Evolutionary conservation across 164 flowering plant genomes (phyloP).

Genomic region (Stephania yunnanensis): DNA sequence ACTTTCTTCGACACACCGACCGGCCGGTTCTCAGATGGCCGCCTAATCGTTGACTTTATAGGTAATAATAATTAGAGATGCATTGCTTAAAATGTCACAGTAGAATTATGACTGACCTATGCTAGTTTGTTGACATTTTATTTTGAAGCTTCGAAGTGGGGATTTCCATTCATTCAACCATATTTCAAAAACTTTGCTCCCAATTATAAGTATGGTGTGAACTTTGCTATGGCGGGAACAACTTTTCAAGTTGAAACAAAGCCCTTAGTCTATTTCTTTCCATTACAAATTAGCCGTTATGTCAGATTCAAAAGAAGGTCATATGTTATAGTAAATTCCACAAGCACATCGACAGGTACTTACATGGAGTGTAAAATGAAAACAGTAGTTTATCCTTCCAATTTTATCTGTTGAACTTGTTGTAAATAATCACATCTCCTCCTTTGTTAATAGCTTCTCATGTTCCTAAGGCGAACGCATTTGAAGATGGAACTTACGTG

Average conservation of each 20-base stretch:
- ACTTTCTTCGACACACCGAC: conserved; percentile 9
- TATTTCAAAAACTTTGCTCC: conserved; percentile 18
- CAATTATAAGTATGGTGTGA: conserved; percentile 20
- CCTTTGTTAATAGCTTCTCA: conserved; percentile 6
- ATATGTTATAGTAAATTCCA: conserved; percentile 6
- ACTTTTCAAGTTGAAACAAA: conserved; percentile 17
- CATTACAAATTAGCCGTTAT: conserved; percentile 19
- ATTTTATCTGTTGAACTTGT: background rate
- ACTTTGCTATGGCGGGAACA: conserved; percentile 22
- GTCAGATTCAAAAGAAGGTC: conserved; percentile 19
- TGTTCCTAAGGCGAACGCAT: conserved; percentile 16
- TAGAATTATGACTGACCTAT: too few species aligned
- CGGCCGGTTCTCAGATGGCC: conserved; percentile 12
- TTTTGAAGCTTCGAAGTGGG: conserved; percentile 21
- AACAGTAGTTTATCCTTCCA: background rate
- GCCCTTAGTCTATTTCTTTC: conserved; percentile 15
- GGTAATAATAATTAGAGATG: background rate
- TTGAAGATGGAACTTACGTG: conserved; percentile 19
- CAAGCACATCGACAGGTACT: conserved; percentile 6
- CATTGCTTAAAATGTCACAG: background rate
- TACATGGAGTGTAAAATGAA: too few species aligned
- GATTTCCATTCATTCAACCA: conserved; percentile 19
- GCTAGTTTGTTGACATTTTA: background rate
- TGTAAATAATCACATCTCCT: background rate
- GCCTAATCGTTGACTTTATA: conserved; percentile 12